These are phyloP conservation scores for Samsoniella hepiali DNA, from an alignment of 2,329 filamentous ascomycete genomes.

Conservation along the genomic window DNA sequence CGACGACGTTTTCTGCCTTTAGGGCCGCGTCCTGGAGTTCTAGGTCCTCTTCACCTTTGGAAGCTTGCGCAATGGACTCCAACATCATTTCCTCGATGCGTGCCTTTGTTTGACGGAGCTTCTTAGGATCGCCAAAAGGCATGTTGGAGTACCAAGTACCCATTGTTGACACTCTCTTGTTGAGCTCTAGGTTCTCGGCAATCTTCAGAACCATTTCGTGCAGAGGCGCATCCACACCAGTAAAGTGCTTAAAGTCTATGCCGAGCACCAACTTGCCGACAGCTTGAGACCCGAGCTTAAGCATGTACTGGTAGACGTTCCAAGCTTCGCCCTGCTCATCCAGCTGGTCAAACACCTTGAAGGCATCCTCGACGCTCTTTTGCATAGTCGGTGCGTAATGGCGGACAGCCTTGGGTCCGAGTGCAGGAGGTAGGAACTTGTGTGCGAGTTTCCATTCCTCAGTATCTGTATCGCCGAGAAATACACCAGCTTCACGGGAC, in stretches of 20 bases:
- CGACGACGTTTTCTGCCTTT: constrained; percentile 39
- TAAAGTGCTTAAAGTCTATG: constrained; percentile 46
- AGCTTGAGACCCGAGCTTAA: constrained; percentile 46
- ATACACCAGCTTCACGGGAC: constrained; percentile 40
- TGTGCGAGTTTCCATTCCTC: constrained; percentile 50
- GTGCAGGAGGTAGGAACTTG: constrained; percentile 59
- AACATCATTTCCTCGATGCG: constrained; percentile 37
- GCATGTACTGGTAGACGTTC: constrained; percentile 50
- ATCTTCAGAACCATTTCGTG: constrained; percentile 52
- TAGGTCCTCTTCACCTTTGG: constrained; percentile 38
- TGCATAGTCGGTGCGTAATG: constrained; percentile 62
- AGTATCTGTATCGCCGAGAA: constrained; percentile 49
- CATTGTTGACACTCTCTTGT: constrained; percentile 55
- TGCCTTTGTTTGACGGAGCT: constrained; percentile 34
- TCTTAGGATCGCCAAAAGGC: constrained; percentile 55
- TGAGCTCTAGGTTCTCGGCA: constrained; percentile 50
- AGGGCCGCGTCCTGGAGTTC: constrained; percentile 48
- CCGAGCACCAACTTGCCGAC: constrained; percentile 44
- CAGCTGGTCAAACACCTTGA: constrained; percentile 48
- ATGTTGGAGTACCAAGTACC: constrained; percentile 55
- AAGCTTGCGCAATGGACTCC: constrained; percentile 38
- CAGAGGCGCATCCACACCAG: constrained; percentile 41
- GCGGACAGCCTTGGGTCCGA: constrained; percentile 57
- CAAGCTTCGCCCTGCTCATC: constrained; percentile 45
- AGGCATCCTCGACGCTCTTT: constrained; percentile 47